Evolutionary conservation across 1,284 basidiomycete species (phyloP).

Genomic region (Microbotryomycetes sp.): DNA sequence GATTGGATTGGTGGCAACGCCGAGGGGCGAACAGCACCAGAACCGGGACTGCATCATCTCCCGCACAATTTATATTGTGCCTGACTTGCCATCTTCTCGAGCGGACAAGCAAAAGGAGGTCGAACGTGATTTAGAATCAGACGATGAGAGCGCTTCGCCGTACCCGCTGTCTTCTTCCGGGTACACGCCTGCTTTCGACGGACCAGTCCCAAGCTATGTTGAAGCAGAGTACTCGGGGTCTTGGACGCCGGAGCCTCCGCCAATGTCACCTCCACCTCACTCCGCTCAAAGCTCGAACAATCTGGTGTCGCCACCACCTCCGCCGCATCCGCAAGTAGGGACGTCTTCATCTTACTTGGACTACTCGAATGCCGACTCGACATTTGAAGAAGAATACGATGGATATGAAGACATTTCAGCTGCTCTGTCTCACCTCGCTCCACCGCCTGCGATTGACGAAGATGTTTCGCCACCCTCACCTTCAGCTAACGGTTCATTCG

Average conservation of each 20-base stretch:
- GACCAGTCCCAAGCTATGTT: conserved; percentile 25
- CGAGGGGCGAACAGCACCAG: neutral
- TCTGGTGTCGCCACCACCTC: neutral
- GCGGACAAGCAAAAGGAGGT: conserved; percentile 28
- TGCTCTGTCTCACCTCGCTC: conserved; percentile 6
- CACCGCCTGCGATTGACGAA: conserved; percentile 30
- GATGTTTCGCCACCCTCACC: conserved; percentile 26
- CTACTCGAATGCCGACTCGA: neutral
- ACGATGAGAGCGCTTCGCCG: neutral
- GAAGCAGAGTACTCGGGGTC: conserved; percentile 8
- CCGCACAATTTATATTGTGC: conserved; percentile 18
- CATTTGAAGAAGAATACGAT: conserved; percentile 28
- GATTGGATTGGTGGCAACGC: conserved; percentile 8
- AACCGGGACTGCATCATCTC: neutral
- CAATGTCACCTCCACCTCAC: neutral
- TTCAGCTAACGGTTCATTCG: neutral
- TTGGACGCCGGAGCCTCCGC: neutral
- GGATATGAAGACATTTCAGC: conserved; percentile 32
- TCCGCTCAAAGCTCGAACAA: neutral
- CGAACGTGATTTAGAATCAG: neutral
- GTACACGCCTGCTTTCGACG: conserved; percentile 4
- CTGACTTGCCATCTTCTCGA: conserved; percentile 5
- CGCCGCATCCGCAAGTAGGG: neutral
- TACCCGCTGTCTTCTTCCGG: neutral
- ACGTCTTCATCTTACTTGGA: neutral